Conservation (phyloP, 352 stramenopile species). For the Thalassiosira mediterranea region DNA sequence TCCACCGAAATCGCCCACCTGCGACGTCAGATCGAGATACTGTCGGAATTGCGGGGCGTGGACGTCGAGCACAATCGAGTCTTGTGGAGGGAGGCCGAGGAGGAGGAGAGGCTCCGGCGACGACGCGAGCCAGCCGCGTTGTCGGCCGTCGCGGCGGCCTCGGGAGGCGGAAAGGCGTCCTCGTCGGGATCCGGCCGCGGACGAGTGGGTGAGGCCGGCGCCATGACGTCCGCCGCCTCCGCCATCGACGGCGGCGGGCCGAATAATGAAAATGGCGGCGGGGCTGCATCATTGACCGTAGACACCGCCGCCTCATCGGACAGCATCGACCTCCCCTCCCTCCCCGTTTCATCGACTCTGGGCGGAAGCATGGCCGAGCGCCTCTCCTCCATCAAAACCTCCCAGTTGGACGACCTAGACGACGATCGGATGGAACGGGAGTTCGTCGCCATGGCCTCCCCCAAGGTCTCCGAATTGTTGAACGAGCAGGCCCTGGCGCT, state of each 20-base stretch:
- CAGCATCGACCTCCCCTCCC: no score
- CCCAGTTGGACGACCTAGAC: constrained; percentile 26
- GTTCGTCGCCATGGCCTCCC: constrained; percentile 46
- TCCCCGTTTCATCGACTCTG: no score
- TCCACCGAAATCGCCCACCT: constrained; percentile 14
- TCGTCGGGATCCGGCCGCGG: no score
- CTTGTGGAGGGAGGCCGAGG: constrained; percentile 1
- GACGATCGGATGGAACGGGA: constrained; percentile 31
- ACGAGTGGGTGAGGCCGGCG: no score
- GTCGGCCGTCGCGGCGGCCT: not conserved
- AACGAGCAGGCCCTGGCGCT: constrained; percentile 52
- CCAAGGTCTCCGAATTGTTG: constrained; percentile 57
- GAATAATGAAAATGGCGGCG: no score
- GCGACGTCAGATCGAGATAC: constrained; percentile 12
- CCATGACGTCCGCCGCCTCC: no score
- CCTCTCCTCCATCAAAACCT: not conserved
- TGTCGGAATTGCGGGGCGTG: constrained; percentile 28
- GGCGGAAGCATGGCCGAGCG: not conserved
- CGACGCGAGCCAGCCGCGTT: not conserved
- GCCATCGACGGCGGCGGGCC: no score
- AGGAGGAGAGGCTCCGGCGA: not conserved
- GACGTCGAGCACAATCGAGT: no score
- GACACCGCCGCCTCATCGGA: no score
- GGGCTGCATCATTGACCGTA: no score
- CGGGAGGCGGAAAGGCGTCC: no score